These are phyloP conservation scores for Penstemon eatonii DNA, from an alignment of 257 asterid species.

Conservation along the genomic window DNA sequence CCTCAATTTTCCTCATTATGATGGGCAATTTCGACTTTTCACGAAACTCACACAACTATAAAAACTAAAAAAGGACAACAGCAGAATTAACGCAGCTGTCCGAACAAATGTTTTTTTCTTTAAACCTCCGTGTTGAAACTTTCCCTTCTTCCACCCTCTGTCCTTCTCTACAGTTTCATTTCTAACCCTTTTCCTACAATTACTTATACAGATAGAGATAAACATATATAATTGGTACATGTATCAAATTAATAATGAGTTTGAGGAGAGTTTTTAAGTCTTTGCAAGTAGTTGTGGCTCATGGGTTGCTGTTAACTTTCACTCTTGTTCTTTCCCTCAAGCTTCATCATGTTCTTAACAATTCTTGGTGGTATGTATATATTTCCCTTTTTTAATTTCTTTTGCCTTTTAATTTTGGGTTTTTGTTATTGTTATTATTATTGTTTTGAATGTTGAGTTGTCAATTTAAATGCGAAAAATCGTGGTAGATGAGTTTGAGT, in stretches of 20 bases:
- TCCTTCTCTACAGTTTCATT: neutral
- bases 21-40: slow-evolving; percentile 34
- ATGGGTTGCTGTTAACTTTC: slow-evolving; percentile 74
- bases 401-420: neutral
- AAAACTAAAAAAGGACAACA: neutral
- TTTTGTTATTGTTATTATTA: neutral
- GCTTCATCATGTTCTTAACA: slow-evolving; percentile 57
- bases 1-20: no score
- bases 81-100: neutral
- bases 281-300: slow-evolving; percentile 74
- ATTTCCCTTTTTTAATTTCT: neutral
- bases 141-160: neutral
- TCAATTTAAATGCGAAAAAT: neutral
- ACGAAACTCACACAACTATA: neutral
- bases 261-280: slow-evolving; percentile 84
- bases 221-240: neutral
- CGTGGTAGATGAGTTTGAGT: neutral
- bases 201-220: neutral
- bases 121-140: slow-evolving; percentile 31
- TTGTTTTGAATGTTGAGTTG: neutral
- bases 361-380: slow-evolving; percentile 80
- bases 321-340: slow-evolving; percentile 73
- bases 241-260: slow-evolving; percentile 36
- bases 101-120: neutral
- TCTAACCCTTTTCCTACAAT: slow-evolving; percentile 1